Base-by-base conservation (phyloP, 2,329 filamentous ascomycete genomes). In the Exophiala sideris region DNA sequence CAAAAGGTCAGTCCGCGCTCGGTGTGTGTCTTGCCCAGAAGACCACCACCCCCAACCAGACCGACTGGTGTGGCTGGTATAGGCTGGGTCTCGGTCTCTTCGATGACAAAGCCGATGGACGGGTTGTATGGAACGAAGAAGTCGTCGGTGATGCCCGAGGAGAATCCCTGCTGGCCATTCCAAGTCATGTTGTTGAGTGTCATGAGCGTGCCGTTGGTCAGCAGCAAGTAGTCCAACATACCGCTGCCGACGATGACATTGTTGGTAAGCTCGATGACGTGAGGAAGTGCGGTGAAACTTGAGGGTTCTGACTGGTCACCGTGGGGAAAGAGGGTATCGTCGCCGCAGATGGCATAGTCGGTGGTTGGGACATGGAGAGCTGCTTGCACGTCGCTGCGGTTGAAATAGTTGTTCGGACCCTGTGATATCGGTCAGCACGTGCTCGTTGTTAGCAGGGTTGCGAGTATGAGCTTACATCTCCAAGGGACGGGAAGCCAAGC, bases 331-430 rank as follows among this genome's bases (percentile, higher is more conserved):
- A 68, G 63, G 10, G n/a, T 38, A 29, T 50, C 35, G 38, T 61
- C 58, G 24, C 58, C 58, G 64, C 75, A 77, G 61, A 75, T 70
- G 8, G 59, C 50, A 72, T 72, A 78, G 55, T 73, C 67, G 8
- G 73, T 70, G 6, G 71, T 59, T 16, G 74, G 72, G 1, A 76
- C 78, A 59, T 81, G 70, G 41, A 81, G 72, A 2, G 76, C 77
- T 40, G 65, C 58, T 57, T 79, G 72, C 3, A 81, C 78, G 56
- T 80, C 78, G 9, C 69, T 73, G 14, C 78, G 74, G 64, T 80
- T 77, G 70, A 80, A 81, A 67, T 79, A 81, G 51, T 89, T 74
- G 1, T 71, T 67, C 0, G 83, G 76, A 0, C 85, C 86, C 0
- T 71, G 73, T 4, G 24, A 3, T 29, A 4, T 3, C 7, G 4